phyloP scores from a whole-genome alignment of 108 stramenopile species.

The Cylindrotheca fusiformis region DNA sequence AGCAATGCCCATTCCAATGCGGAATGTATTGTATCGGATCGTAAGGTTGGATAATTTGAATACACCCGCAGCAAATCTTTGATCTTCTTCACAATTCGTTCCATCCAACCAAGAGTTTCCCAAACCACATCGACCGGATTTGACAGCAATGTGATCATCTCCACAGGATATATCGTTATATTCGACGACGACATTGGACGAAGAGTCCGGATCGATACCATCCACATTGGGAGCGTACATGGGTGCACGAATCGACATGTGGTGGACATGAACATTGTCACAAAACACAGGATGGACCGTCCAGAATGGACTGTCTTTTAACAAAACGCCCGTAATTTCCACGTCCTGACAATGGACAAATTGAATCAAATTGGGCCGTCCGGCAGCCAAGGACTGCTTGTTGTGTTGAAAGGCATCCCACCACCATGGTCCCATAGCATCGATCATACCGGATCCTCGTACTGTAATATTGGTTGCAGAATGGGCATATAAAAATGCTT shows the following conservation, averaged over 20 bases:
- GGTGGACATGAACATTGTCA: constrained; percentile 25
- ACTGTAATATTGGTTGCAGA: constrained; percentile 27
- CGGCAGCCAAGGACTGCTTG: not conserved
- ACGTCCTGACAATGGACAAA: constrained; percentile 19
- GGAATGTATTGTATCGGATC: constrained; percentile 23
- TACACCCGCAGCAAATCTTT: constrained; percentile 6
- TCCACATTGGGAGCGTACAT: constrained; percentile 33
- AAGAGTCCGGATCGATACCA: constrained; percentile 45
- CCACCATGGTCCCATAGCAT: constrained; percentile 35
- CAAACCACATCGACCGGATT: constrained; percentile 31
- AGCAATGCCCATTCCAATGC: constrained; percentile 28
- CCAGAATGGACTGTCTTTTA: constrained; percentile 44
- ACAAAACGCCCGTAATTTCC: constrained; percentile 11
- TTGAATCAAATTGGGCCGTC: constrained; percentile 31
- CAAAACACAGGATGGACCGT: constrained; percentile 38
- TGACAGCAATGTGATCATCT: constrained; percentile 44
- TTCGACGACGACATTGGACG: constrained; percentile 38
- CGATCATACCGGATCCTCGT: constrained; percentile 26
- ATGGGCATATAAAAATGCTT: constrained; percentile 22
- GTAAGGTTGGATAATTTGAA: constrained; percentile 25
- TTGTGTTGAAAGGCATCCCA: constrained; percentile 19
- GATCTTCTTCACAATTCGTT: constrained; percentile 2
- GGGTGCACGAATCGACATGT: constrained; percentile 24
- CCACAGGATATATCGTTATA: constrained; percentile 28
- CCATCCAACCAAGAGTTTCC: not conserved